Evolutionary conservation across 768 basidiomycete genomes (phyloP), one percentile per base, ranked within the genome.

Genomic region (Pleurotus giganteus): DNA sequence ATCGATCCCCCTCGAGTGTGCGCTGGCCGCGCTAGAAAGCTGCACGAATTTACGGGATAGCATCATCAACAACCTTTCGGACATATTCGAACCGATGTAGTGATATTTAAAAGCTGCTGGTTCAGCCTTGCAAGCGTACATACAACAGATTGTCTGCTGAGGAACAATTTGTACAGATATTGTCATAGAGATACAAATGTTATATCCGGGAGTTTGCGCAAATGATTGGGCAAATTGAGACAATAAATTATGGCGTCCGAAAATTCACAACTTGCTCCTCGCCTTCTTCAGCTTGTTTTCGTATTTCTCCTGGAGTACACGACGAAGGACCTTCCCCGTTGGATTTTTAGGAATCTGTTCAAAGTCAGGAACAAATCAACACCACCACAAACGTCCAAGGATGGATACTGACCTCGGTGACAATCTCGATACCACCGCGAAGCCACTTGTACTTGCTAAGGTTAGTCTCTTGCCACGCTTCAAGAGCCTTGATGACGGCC

Each of bases 381-480:
- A 39, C 53, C 19, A 50, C 9, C 24, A 58, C 57, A 50, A 17
- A 24, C 26, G 24, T 41, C 57, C 56, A 49, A 6, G 23, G 23
- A 53, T 24, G 47, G 27, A 2, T 11, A 69, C 80, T 12, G 31
- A 86, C 89, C 76, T 84, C 73, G 47, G 78, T 69, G 4, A 91
- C 78, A 19, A 88, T 65, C 58, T 83, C 80, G 15, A 89, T 77
- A 0, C 90, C 90, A 3, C 90, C 90, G 7, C 86, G 71, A 49
- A 91, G 61, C 82, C 87, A 88, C 66, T 92, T 91, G 62, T 85
- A 88, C 65, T 78, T 83, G 70, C 87, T 89, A 53, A 91, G 66
- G 56, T 80, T 77, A 66, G 79, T 72, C 56, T 78, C 72, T 32
- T 80, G 73, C 89, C 88, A 92, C 9, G 58, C 67, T 19, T 88